Evolutionary conservation across 306 rosid genomes (phyloP), one percentile per base, ranked within the genome.

Genomic region (Citrullus mucosospermus): DNA sequence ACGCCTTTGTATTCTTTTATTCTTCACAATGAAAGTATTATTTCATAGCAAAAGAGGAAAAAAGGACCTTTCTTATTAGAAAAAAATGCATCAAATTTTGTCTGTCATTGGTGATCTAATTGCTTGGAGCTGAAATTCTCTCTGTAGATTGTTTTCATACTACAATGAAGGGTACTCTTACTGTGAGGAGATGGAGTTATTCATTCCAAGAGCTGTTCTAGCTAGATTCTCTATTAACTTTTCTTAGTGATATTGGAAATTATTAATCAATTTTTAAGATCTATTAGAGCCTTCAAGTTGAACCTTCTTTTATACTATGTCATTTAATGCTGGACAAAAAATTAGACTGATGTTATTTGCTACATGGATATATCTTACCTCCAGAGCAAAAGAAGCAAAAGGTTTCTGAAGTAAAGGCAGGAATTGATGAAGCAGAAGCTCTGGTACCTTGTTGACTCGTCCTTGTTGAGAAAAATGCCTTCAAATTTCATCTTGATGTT

Each of bases 341-440:
- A 28, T 7, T 16, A 48, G 9, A 73, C 61, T 51, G 44, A 50
- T 17, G 59, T 30, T 50, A 50, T 51, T 4, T 16, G 44, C 60
- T 50, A 30, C 57, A 51, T 48, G 57, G 39, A 75, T 55, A 44
- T 75, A n/a, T 56, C 66, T 6, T 55, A 79, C 82, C 61, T 79
- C 90, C 87, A 95, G 98, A 95, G 89, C 96, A 89, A 85, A 95
- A 89, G 95, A 95, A 95, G 85, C 97, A 95, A 65, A 95, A 86
- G 61, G 83, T 92, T 71, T 83, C 96, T 82, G 96, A 95, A 87
- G 71, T 92, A 80, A 90, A 90, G 85, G 46, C 87, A 78, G 98
- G 93, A 76, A 90, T 92, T 79, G 95, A 92, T 87, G 96, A 92
- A 77, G 97, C 98, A 18, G 98, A 95, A 83, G 83, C 93, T 77